These are phyloP conservation scores for Papilionanthe hybrid DNA, from an alignment of 116 monocot species.

Conservation along the genomic window DNA sequence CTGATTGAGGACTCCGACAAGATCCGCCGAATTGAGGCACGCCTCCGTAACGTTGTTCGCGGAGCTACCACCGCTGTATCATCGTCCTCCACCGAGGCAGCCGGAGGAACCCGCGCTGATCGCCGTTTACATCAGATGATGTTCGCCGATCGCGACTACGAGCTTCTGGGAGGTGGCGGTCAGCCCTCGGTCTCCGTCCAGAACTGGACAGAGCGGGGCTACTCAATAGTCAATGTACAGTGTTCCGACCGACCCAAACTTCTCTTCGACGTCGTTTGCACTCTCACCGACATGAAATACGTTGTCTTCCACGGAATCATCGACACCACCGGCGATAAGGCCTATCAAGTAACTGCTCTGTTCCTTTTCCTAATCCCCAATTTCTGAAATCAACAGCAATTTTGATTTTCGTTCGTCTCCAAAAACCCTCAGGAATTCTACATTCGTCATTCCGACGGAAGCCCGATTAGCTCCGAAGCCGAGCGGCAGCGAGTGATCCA, in stretches of 20 bases:
- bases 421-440: constrained; percentile 3
- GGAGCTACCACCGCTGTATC: constrained; percentile 16
- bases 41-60: constrained; percentile 22
- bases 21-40: constrained; percentile 11
- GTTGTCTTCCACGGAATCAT: constrained; percentile 31
- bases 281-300: constrained; percentile 32
- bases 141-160: constrained; percentile 31
- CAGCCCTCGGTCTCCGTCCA: constrained; percentile 22
- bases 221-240: constrained; percentile 24
- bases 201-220: constrained; percentile 25
- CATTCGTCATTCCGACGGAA: constrained; percentile 12
- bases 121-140: constrained; percentile 42
- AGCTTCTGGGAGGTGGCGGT: neutral
- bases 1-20: constrained; percentile 13
- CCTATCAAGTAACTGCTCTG: constrained; percentile 13
- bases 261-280: constrained; percentile 31
- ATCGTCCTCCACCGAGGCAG: neutral
- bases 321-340: constrained; percentile 12
- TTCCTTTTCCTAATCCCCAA: neutral
- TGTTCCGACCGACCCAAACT: constrained; percentile 28
- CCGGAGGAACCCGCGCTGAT: constrained; percentile 9
- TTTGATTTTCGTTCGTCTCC: neutral
- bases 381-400: neutral
- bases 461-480: constrained; percentile 16
- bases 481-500: constrained; percentile 18